Percentiles rank a stretch among this genome's conserved stretches.
These are phyloP conservation scores for Voacanga thouarsii DNA, from an alignment of 257 asterid species.

Conservation along the genomic window DNA sequence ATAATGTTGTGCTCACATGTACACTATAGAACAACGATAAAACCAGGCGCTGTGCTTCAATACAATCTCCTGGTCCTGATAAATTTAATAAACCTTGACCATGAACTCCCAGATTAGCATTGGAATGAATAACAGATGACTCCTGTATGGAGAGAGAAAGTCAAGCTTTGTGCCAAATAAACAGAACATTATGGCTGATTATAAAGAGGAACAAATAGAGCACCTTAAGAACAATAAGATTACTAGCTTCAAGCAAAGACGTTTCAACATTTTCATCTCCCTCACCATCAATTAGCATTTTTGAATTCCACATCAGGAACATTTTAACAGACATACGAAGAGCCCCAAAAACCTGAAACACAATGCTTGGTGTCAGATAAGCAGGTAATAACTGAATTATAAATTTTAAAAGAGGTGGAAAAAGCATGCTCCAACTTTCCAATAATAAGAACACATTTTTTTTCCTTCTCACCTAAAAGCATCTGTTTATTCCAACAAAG, in stretches of 20 bases:
- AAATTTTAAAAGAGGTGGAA: neutral
- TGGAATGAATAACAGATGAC: constrained; percentile 88
- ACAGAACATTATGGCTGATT: constrained; percentile 9
- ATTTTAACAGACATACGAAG: constrained; percentile 98
- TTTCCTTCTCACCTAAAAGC: neutral
- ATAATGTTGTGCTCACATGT: constrained; percentile 52
- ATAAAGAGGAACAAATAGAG: constrained; percentile 17
- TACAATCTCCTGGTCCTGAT: constrained; percentile 92
- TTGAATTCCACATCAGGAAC: constrained; percentile 96
- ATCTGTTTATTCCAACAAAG: neutral
- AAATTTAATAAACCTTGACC: constrained; percentile 93
- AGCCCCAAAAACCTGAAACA: constrained; percentile 91
- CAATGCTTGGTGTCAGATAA: neutral
- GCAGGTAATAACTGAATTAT: neutral
- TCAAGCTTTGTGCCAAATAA: constrained; percentile 10
- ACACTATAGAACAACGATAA: constrained; percentile 85
- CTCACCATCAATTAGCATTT: constrained; percentile 93
- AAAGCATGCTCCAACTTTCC: neutral
- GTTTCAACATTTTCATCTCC: constrained; percentile 98
- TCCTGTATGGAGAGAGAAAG: constrained; percentile 38
- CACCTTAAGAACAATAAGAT: constrained; percentile 94
- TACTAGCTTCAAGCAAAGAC: constrained; percentile 95
- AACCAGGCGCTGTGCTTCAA: constrained; percentile 93
- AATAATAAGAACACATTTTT: neutral
- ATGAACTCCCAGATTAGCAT: constrained; percentile 93